Evolutionary conservation across 2,329 filamentous ascomycete species (phyloP), one percentile per base, ranked within the genome.

Genomic region (Dactylonectria macrodidyma): DNA sequence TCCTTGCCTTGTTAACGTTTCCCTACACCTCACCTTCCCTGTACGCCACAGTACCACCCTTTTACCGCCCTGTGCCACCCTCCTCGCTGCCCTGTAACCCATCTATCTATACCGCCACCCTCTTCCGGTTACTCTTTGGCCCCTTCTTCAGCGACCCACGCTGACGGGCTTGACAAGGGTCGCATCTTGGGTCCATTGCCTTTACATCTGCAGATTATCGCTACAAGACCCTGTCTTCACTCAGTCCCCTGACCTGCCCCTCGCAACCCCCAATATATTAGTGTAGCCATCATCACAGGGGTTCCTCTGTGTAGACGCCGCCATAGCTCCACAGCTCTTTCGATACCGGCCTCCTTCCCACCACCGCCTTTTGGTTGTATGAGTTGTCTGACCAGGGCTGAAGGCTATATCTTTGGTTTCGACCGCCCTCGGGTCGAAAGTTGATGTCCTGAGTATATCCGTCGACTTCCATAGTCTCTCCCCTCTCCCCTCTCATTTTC

Each of bases 331-430:
- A 74, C 74, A 67, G 52, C 74, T 76, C 73, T 76, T 69, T 73
- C 72, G 71, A 75, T 74, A 68, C 52, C 62, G 66, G 58, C 66
- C 67, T 75, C 65, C 54, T 73, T 62, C 64, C 66, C 63, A 76
- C 69, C 71, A 76, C 73, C 74, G 74, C 74, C 70, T 73, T 75
- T 76, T 69, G 24, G 61, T 62, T 72, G 63, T 67, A 69, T 71
- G 73, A 73, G 59, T 19, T 66, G 59, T 71, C 68, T 68, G 74
- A 72, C 66, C 66, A 59, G 73, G 68, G 57, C 44, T 56, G 62
- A 66, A 71, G 68, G 65, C 64, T 76, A 76, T 76, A 68, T 67
- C 71, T 71, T 73, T 51, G 56, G 54, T 57, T 50, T 59, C 62
- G 51, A n/a, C 34, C 65, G 63, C 68, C 62, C 47, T 68, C 60